phyloP scores from a whole-genome alignment of 116 monocot species.

The Posidonia oceanica region DNA sequence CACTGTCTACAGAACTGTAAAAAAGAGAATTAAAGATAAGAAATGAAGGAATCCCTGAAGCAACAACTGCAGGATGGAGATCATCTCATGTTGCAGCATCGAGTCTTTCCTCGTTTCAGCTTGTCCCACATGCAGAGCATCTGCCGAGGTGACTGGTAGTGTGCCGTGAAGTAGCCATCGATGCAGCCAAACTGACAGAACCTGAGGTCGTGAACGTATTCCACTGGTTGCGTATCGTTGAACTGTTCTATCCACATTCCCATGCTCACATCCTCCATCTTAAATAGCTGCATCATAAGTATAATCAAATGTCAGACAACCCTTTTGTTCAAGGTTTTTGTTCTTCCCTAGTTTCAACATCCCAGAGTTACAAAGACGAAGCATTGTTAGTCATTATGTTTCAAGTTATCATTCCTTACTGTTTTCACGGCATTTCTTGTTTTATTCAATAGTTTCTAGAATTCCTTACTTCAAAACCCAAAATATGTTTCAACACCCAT shows the following conservation, averaged over 20 bases:
- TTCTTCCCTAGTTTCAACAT: too few species aligned
- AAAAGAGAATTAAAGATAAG: neutral
- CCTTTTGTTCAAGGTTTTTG: neutral
- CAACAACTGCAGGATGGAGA: neutral
- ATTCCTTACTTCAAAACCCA: too few species aligned
- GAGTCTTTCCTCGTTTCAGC: conserved; percentile 38
- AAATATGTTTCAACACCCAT: too few species aligned
- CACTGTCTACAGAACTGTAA: neutral
- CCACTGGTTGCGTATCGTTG: conserved; percentile 40
- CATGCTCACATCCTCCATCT: conserved; percentile 99
- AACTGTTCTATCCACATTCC: conserved; percentile 94
- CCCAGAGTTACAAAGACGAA: too few species aligned
- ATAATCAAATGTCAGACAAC: neutral
- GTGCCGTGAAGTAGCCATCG: conserved; percentile 69
- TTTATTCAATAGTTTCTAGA: too few species aligned
- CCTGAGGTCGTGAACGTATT: conserved; percentile 53
- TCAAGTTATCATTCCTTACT: too few species aligned
- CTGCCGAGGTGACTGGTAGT: conserved; percentile 83
- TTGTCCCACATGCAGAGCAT: conserved; percentile 94
- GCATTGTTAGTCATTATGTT: too few species aligned
- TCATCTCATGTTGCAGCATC: conserved; percentile 78
- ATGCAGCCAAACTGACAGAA: conserved; percentile 93
- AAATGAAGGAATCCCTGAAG: neutral
- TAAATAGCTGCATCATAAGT: conserved; percentile 54
- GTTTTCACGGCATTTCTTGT: too few species aligned